Evolutionary conservation across 371 early-diverging fungal species (phyloP).

Genomic region (Mortierella sp.): DNA sequence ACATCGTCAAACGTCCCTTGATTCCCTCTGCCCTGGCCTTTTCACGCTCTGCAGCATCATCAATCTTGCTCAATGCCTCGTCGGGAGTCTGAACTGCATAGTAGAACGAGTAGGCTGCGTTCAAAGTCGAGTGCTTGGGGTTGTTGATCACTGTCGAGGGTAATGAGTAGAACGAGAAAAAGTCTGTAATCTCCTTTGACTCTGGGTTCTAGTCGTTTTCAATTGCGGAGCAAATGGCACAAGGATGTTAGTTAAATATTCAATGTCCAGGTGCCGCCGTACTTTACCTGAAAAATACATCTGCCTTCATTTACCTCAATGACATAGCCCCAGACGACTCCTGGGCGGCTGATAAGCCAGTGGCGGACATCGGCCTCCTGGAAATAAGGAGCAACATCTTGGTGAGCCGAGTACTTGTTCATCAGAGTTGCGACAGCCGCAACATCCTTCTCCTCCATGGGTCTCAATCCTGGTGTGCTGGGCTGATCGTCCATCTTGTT

Average conservation of each 20-base stretch:
- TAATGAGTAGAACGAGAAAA: conserved; percentile 94
- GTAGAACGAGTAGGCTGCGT: conserved; percentile 95
- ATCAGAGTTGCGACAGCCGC: conserved; percentile 78
- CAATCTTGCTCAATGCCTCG: conserved; percentile 57
- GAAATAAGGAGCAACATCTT: conserved; percentile 82
- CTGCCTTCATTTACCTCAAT: conserved; percentile 74
- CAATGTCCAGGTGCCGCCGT: not conserved
- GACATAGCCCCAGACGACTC: conserved; percentile 94
- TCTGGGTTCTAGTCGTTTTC: conserved; percentile 62
- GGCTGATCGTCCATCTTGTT: conserved; percentile 81
- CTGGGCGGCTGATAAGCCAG: conserved; percentile 89
- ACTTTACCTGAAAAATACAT: not conserved
- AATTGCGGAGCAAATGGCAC: not conserved
- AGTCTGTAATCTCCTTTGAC: conserved; percentile 81
- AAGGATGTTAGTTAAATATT: not conserved
- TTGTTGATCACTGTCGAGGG: conserved; percentile 91
- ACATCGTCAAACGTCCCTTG: conserved; percentile 66
- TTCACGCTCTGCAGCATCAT: conserved; percentile 59
- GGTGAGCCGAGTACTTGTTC: conserved; percentile 79
- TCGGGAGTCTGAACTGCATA: conserved; percentile 80
- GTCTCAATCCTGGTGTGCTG: conserved; percentile 80
- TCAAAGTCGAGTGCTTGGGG: conserved; percentile 80
- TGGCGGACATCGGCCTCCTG: conserved; percentile 91
- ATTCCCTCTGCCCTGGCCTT: conserved; percentile 59
- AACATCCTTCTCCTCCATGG: conserved; percentile 84